A percentile compares a stretch with the other conserved stretches of the same genome.
These are phyloP conservation scores for Ophiostoma piceae DNA, from an alignment of 2,329 filamentous ascomycete genomes.

Conservation along the genomic window DNA sequence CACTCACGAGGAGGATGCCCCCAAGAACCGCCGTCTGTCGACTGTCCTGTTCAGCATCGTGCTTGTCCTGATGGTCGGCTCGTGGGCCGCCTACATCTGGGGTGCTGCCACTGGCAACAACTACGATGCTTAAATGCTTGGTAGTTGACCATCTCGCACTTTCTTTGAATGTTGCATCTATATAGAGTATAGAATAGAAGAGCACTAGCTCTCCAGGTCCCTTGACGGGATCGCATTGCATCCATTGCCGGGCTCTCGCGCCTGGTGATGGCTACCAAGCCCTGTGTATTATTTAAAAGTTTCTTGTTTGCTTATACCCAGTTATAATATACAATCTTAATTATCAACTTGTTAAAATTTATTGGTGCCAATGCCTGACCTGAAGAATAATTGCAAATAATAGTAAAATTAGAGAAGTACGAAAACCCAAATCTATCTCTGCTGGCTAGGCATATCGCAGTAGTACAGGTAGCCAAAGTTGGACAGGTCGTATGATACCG, in stretches of 20 bases:
- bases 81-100: constrained; percentile 56
- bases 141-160: background rate
- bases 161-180: background rate
- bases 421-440: background rate
- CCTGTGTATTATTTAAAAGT: constrained; percentile 7
- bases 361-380: too few species aligned
- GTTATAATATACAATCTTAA: background rate
- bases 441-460: background rate
- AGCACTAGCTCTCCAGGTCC: background rate
- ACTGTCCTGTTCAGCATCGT: constrained; percentile 41
- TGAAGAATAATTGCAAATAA: background rate
- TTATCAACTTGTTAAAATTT: too few species aligned
- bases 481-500: background rate
- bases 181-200: background rate
- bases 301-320: background rate
- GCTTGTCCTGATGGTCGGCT: constrained; percentile 45
- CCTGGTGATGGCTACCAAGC: background rate
- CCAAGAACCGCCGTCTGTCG: constrained; percentile 29
- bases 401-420: background rate
- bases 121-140: background rate
- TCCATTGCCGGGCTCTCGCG: background rate
- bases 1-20: background rate
- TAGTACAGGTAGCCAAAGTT: constrained; percentile 4
- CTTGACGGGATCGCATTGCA: background rate
- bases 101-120: constrained; percentile 43